phyloP scores from a whole-genome alignment of 2,329 filamentous ascomycete genomes.

The Colletotrichum sp. region DNA sequence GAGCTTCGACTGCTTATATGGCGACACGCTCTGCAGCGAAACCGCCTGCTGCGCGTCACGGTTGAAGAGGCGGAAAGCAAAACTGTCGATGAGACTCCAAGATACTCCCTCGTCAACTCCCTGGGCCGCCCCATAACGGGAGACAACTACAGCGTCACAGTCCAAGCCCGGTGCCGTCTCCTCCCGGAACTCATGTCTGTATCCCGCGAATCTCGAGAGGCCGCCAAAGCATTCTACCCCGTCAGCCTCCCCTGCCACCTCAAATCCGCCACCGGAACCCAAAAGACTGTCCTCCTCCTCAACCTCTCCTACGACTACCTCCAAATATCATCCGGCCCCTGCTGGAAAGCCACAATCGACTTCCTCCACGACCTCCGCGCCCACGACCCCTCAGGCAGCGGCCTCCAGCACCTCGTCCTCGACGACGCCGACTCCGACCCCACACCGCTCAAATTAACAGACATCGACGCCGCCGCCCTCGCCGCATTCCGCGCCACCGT shows the following conservation, averaged over 20 bases:
- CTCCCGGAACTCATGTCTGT: background rate
- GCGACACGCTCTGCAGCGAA: background rate
- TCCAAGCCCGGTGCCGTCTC: background rate
- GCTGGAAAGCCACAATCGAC: background rate
- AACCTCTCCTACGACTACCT: slow-evolving; percentile 8
- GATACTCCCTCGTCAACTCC: background rate
- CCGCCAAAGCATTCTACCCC: background rate
- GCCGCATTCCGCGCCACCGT: background rate
- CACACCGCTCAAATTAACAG: background rate
- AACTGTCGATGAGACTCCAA: background rate
- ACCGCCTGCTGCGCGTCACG: background rate
- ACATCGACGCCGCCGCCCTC: background rate
- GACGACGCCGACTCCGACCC: background rate
- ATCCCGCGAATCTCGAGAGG: background rate
- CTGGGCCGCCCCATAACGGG: background rate
- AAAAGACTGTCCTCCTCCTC: background rate
- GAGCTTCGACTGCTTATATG: slow-evolving; percentile 1
- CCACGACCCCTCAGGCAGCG: background rate
- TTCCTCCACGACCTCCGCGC: slow-evolving; percentile 12
- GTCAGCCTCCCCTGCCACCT: background rate
- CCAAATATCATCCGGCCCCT: background rate
- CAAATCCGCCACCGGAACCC: too few species aligned
- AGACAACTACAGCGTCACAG: background rate
- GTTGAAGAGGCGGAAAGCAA: background rate
- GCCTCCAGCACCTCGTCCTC: background rate